Base-by-base conservation (phyloP, 208 protist species). In the Herpetomonas tarakana region DNA sequence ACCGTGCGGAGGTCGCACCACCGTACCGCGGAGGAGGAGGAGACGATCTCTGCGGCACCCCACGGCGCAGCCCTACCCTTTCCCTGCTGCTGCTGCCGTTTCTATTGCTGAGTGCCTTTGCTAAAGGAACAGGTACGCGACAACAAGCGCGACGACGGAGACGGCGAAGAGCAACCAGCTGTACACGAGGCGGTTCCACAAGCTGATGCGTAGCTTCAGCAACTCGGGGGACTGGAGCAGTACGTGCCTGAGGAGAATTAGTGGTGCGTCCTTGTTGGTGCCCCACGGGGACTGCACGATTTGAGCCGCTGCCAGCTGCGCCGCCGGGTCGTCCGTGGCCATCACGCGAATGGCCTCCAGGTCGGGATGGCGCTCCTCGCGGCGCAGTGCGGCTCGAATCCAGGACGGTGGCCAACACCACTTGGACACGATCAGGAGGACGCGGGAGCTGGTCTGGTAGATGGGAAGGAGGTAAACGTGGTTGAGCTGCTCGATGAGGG, bases 221-320 rank as follows among this genome's bases (percentile, higher is more conserved):
- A 76, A 27, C 7, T 76, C 63, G 9, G 76, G 68, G 3, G 81
- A 74, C 2, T 71, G 69, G 26, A 78, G 62, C 29, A 87, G 54
- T 18, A 78, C 24, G 16, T 70, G 54, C 25, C 76, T 71, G 16
- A 87, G 52, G 3, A 87, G 39, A n/a, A 66, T 54, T 16, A 69
- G 58, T 19, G 81, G 63, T 2, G 70, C 63, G 49, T 87, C 81
- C 19, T 65, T 25, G 26, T 49, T 30, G 46, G 25, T 55, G 22
- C 44, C 54, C 63, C 63, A 69, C 19, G 54, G 54, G 9, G 39
- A 19, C 25, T 49, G 47, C 25, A 51, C 28, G 18, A 69, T 25
- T 27, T 59, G 50, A 2, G 44, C 55, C 2, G 22, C 24, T 1
- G 65, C 30, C 3, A 49, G 57, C 31, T 68, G 59, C 11, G 66